These are phyloP conservation scores for Colletotrichum sp. DNA, from an alignment of 2,329 filamentous ascomycete species.

Conservation along the genomic window DNA sequence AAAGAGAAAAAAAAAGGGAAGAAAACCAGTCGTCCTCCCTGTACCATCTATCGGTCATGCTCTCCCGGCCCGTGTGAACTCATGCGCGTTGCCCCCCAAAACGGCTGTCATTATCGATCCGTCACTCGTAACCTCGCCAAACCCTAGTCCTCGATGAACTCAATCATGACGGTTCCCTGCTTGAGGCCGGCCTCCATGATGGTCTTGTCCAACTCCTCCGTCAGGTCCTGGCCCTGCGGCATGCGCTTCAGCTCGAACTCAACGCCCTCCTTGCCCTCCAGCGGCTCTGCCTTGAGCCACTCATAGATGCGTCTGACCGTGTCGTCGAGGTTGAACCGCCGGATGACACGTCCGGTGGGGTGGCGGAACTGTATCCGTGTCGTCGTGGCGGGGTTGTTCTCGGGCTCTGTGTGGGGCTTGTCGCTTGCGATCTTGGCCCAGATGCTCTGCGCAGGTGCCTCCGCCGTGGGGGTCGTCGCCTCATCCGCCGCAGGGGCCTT, in stretches of 20 bases:
- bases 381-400: conserved; percentile 69
- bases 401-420: conserved; percentile 79
- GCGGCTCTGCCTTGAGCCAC: conserved; percentile 89
- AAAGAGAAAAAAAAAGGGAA: background rate
- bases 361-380: conserved; percentile 95
- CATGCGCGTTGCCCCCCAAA: background rate
- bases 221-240: conserved; percentile 79
- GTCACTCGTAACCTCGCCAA: background rate
- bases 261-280: conserved; percentile 78
- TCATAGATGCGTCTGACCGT: conserved; percentile 86
- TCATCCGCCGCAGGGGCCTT: conserved; percentile 36
- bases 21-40: background rate
- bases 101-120: background rate
- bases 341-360: conserved; percentile 82
- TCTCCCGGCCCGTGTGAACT: background rate
- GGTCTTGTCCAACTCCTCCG: conserved; percentile 73
- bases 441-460: conserved; percentile 33
- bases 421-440: conserved; percentile 77
- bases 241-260: conserved; percentile 89
- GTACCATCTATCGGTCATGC: background rate
- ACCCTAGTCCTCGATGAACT: conserved; percentile 70
- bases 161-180: conserved; percentile 94
- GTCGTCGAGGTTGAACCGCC: conserved; percentile 81
- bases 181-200: conserved; percentile 86
- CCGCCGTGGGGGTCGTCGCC: conserved; percentile 16